Conservation (phyloP, 176 grass and related monocot species). For the Avena sativa region DNA sequence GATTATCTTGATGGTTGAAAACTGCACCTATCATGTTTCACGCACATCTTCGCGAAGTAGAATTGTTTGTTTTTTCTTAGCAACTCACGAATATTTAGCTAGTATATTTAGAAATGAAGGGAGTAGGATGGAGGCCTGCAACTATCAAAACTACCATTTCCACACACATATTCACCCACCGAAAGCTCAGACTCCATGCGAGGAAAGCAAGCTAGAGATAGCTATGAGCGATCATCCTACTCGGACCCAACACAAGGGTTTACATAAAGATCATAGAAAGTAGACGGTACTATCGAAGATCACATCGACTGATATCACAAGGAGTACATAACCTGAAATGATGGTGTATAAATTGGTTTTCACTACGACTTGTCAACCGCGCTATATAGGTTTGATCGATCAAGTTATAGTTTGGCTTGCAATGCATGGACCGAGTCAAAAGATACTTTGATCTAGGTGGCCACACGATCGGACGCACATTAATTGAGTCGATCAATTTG, state of each 20-base stretch:
- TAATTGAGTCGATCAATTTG: background rate
- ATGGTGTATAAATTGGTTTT: conserved; percentile 11
- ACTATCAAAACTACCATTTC: no score
- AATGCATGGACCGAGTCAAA: conserved; percentile 17
- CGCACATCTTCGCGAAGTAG: no score
- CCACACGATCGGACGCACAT: background rate
- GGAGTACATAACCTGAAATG: conserved; percentile 2
- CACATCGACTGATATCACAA: background rate
- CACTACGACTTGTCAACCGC: background rate
- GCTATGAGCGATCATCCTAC: background rate
- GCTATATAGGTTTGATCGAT: no score
- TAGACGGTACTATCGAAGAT: background rate
- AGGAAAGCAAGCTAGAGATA: background rate
- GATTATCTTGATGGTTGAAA: no score
- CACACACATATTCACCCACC: background rate
- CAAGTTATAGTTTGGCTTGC: background rate
- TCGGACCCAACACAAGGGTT: background rate
- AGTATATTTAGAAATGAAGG: no score
- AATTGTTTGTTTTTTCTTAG: no score
- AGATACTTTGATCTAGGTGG: background rate
- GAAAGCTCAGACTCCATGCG: background rate
- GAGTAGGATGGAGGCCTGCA: no score
- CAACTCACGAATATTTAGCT: no score
- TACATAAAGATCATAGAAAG: background rate
- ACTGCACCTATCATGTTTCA: no score